Conservation (phyloP, 257 asterid species). For the Penstemon davidsonii region DNA sequence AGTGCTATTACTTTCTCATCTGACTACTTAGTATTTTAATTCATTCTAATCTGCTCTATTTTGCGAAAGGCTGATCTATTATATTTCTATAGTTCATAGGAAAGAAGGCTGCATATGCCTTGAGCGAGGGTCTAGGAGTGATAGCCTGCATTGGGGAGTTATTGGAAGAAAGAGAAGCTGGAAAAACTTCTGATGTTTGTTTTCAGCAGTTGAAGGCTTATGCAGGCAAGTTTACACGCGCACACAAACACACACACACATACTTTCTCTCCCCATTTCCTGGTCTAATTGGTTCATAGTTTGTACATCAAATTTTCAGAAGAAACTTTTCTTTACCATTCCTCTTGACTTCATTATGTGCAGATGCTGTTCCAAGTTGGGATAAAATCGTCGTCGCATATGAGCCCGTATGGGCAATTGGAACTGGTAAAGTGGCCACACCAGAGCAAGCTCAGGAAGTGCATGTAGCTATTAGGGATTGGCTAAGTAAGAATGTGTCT, state of each 20-base stretch:
- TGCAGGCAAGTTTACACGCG: conserved; percentile 52
- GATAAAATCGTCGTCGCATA: conserved; percentile 85
- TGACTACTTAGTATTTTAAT: conserved; percentile 4
- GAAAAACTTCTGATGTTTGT: conserved; percentile 95
- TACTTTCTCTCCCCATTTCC: too few species aligned
- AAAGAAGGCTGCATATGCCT: conserved; percentile 95
- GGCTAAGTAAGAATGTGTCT: conserved; percentile 88
- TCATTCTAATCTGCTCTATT: conserved; percentile 7
- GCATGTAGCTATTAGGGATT: conserved; percentile 88
- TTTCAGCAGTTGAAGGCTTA: conserved; percentile 84
- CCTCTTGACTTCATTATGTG: conserved; percentile 23
- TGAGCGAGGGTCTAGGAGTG: conserved; percentile 83
- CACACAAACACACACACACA: background rate
- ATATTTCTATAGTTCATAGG: conserved; percentile 73
- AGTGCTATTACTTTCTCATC: background rate
- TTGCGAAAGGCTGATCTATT: conserved; percentile 24
- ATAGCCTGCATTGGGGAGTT: conserved; percentile 98
- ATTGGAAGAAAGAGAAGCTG: conserved; percentile 88
- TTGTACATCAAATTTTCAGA: too few species aligned
- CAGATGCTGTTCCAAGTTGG: conserved; percentile 95
- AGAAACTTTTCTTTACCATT: background rate
- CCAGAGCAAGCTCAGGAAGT: conserved; percentile 99
- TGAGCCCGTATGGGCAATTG: conserved; percentile 99
- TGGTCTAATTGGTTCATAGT: too few species aligned
- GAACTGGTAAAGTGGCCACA: conserved; percentile 98